These are phyloP conservation scores for Cercospora beticola DNA, from an alignment of 2,329 filamentous ascomycete genomes.

Conservation along the genomic window DNA sequence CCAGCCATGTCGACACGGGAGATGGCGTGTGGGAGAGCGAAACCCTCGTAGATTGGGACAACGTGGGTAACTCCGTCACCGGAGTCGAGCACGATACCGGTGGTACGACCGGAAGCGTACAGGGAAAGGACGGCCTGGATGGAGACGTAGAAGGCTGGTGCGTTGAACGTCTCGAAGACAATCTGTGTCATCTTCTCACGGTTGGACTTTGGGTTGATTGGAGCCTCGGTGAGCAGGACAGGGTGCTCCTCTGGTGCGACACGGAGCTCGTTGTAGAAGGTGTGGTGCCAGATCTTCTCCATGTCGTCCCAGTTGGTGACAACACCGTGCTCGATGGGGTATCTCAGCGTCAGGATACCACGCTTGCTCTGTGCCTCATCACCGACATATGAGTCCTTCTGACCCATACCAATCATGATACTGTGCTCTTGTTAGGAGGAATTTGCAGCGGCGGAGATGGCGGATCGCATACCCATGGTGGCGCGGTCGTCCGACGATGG, in stretches of 20 bases:
- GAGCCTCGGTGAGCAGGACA: constrained; percentile 96
- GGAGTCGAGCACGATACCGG: constrained; percentile 99
- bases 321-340: constrained; percentile 99
- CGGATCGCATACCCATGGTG: constrained; percentile 83
- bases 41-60: constrained; percentile 99
- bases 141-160: constrained; percentile 99
- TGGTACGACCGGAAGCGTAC: constrained; percentile 99
- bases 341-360: constrained; percentile 99
- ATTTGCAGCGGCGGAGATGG: constrained; percentile 23
- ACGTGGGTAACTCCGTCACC: constrained; percentile 99
- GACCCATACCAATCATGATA: constrained; percentile 99
- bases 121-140: constrained; percentile 99
- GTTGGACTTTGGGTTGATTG: constrained; percentile 99
- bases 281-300: constrained; percentile 99
- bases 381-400: constrained; percentile 99
- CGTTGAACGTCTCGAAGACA: constrained; percentile 99
- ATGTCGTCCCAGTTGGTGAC: constrained; percentile 99
- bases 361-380: constrained; percentile 99
- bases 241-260: constrained; percentile 99
- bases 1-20: constrained; percentile 99
- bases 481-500: constrained; percentile 98
- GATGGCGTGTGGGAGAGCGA: constrained; percentile 99
- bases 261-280: constrained; percentile 99
- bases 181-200: constrained; percentile 99
- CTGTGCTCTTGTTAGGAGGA: constrained; percentile 55